Evolutionary conservation across 1,284 basidiomycete species (phyloP), one percentile per base, ranked within the genome.

Genomic region (Rugosomyces carneus): DNA sequence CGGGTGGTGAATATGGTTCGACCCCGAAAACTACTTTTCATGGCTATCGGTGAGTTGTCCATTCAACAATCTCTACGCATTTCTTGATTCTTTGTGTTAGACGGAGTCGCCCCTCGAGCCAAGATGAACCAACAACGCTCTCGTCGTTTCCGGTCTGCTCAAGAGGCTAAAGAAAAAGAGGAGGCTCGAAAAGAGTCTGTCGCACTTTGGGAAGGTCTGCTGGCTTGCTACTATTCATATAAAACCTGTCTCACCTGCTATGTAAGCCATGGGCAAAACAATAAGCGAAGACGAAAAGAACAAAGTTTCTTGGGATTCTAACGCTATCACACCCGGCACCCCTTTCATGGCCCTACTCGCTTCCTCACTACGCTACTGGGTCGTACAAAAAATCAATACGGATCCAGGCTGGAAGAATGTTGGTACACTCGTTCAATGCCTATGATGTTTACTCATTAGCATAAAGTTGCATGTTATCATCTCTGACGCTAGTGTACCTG

Each of bases 71-170:
- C 9, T 32, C 9, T 10, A 31, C 29, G 29, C 13, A 31, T 8
- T 11, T 29, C 4, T 27, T 35, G 15, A 20, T 34, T 31, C 31
- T 32, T 47, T 31, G 10, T 38, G 19, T 43, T 51, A 93, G 92
- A 99, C 62, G 96, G 95, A 50, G 96, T 99, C 29, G 95, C 95
- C 8, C 95, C 95, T 18, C 84, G 95, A 57, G 95, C 95, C 26
- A 99, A 99, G 72, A 99, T 99, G 95, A 98, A 98, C 64, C 96
- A 98, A 63, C 94, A 98, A 65, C 89, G 95, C 11, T 93, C 92
- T 16, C 80, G 96, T 59, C 89, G 95, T 53, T 99, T 99, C 72
- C 81, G 96, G 47, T 81, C 94, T 13, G 84, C 93, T 1, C 92
- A 94, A 62, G 96, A 99, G 65, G 94, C 95, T 0, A 84, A 89